A percentile compares a stretch with the other conserved stretches of the same genome.
Conservation (phyloP, 1,284 basidiomycete genomes). For the Tilletia walkeri region DNA sequence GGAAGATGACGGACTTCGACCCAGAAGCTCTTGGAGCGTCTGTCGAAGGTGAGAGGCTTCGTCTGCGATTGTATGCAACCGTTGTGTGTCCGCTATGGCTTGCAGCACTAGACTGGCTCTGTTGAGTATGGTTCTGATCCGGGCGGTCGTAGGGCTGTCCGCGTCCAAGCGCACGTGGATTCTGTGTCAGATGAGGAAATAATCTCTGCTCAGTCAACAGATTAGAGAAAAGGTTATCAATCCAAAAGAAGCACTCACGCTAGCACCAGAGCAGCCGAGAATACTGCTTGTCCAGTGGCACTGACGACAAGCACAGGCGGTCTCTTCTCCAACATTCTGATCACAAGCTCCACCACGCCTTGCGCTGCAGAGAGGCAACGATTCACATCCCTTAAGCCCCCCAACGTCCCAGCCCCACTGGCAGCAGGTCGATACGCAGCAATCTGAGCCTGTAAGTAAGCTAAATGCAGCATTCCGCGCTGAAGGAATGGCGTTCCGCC, state of each 20-base stretch:
- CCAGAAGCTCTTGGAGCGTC: neutral
- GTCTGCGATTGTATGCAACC: neutral
- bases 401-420: neutral
- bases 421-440: constrained; percentile 2
- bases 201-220: neutral
- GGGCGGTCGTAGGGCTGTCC: neutral
- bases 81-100: neutral
- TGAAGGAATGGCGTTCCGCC: neutral
- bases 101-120: neutral
- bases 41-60: neutral
- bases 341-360: neutral
- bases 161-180: neutral
- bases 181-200: neutral
- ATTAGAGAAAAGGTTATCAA: neutral
- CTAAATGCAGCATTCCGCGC: neutral
- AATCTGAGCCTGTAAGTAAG: neutral
- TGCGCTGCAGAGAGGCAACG: neutral
- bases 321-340: neutral
- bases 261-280: neutral
- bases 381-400: neutral
- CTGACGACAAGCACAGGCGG: neutral
- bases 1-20: neutral
- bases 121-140: neutral
- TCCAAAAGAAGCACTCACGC: neutral
- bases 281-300: neutral